Evolutionary conservation across 176 grass and related monocot genomes (phyloP), one percentile per base, ranked within the genome.

Genomic region (Musa schizocarpa): DNA sequence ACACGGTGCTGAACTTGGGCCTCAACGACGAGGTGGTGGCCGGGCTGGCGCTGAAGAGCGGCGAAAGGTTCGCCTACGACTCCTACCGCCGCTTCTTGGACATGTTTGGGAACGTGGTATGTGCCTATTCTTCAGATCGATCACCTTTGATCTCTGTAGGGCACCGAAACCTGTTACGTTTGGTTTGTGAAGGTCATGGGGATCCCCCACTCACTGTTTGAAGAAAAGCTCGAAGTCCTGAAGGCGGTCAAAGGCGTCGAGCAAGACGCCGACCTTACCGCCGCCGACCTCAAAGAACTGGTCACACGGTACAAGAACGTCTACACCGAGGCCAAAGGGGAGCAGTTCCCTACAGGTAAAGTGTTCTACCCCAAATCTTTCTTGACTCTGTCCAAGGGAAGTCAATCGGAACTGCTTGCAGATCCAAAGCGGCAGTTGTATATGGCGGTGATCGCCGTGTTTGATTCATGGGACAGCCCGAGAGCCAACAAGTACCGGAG

Each of bases 21-120:
- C 88, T 99, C 53, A 92, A 95, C 79, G 96, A 99, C 78, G 86
- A 89, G 68, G 91, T 99, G 62, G 96, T 90, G 22, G 83, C 67
- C 0, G 96, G 91, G 2, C 83, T 99, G 2, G 90, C 91, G 0
- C 57, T 82, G 53, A 99, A 95, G 91, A 95, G 96, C 59, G 96
- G 96, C 13, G 86, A 99, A 67, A 82, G 96, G 13, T 99, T 99
- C 76, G 96, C 96, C 70, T 92, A 89, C 82, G 96, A 99, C 78
- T 99, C 96, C 0, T 95, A 62, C 66, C 96, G 96, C 26, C 96
- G 96, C 2, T 99, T 99, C 84, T 86, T 99, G 68, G 96, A 99
- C 80, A 99, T 99, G 96, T 99, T 99, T 66, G 91, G 96, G 53
- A 80, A 92, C 71, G 96, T 99, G 85, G 96, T 99, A 25, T 81